A percentile compares a stretch with the other conserved stretches of the same genome.
Evolutionary conservation across 1,284 basidiomycete species (phyloP).

Genomic region (Volvariella surrecta): DNA sequence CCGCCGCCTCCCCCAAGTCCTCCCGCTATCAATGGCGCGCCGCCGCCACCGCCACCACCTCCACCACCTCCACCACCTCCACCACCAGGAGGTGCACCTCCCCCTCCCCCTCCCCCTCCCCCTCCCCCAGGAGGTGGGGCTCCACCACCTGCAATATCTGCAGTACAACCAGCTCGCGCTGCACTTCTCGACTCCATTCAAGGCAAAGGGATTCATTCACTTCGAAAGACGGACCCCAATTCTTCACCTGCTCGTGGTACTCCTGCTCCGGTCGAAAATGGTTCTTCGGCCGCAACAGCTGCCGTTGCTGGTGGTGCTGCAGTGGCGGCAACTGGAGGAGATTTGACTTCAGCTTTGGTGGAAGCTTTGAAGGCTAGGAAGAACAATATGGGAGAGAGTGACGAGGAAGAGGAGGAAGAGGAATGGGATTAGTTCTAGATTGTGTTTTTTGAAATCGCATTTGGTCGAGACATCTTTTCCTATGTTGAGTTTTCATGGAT

Average conservation of each 20-base stretch:
- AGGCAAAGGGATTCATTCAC: conserved; percentile 54
- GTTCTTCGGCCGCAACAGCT: conserved; percentile 6
- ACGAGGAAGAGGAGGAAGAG: conserved; percentile 86
- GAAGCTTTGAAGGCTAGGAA: conserved; percentile 63
- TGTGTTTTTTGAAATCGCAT: too few species aligned
- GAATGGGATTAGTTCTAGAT: conserved; percentile 89
- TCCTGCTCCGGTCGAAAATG: conserved; percentile 10
- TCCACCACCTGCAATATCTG: conserved; percentile 21
- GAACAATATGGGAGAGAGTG: conserved; percentile 84
- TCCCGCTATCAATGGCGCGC: conserved; percentile 18
- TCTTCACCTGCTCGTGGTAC: conserved; percentile 18
- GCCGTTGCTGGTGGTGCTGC: conserved; percentile 23
- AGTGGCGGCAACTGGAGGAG: conserved; percentile 29
- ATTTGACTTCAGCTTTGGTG: conserved; percentile 46
- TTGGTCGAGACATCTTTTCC: too few species aligned
- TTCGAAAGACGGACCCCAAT: conserved; percentile 56
- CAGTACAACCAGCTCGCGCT: conserved; percentile 41
- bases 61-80: conserved; percentile 22
- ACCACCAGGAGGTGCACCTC: conserved; percentile 18
- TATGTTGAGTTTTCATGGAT: too few species aligned
- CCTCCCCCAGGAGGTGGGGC: conserved; percentile 20
- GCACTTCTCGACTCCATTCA: conserved; percentile 50
- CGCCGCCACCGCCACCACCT: conserved; percentile 22
- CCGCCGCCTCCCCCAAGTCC: conserved; percentile 26
- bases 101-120: conserved; percentile 23